Evolutionary conservation across 2,329 filamentous ascomycete species (phyloP), one percentile per base, ranked within the genome.

Genomic region (Talaromyces funiculosus): DNA sequence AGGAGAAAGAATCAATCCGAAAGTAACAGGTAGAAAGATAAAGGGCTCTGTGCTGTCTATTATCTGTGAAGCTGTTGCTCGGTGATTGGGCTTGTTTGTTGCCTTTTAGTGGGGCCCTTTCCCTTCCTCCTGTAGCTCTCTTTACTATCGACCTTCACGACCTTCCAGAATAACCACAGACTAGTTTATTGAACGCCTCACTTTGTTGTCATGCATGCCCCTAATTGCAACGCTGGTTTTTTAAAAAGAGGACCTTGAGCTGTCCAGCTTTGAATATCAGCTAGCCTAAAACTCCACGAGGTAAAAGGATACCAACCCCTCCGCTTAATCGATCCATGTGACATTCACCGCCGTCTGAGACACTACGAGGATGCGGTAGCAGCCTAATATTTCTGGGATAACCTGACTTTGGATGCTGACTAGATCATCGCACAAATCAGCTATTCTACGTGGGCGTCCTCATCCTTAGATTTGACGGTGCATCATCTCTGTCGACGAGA

Each of bases 31-130:
- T 22, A 35, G 18, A 16, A 31, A 10, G 10, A 18, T 51, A 16
- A 31, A n/a, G n/a, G n/a, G n/a, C n/a, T n/a, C n/a, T n/a, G n/a
- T 31, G 18, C 20, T 35, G 18, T 47, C 12, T 14, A 33, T 33
- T 22, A 8, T 20, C 9, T 35, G 47, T 51, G 4, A 18, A 20
- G 40, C 49, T 53, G 59, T 60, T 60, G 59, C 59, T 60, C 31
- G 53, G 59, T 37, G 29, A 53, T 43, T 56, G 42, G 59, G n/a
- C 42, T 45, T 60, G 59, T 60, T 60, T 60, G 53, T 60, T 60
- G 20, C 29, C 26, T 51, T 35, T 29, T 37, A 22, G 43, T 53
- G 57, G 59, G 51, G 33, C 59, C 29, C 26, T n/a, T 4, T 47
- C n/a, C 18, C 45, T 49, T 42, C 45, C 4, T 43, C 20, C 37